Evolutionary conservation across 805 yeast species (phyloP), one percentile per base, ranked within the genome.

Genomic region (Metschnikowia santaceciliae): DNA sequence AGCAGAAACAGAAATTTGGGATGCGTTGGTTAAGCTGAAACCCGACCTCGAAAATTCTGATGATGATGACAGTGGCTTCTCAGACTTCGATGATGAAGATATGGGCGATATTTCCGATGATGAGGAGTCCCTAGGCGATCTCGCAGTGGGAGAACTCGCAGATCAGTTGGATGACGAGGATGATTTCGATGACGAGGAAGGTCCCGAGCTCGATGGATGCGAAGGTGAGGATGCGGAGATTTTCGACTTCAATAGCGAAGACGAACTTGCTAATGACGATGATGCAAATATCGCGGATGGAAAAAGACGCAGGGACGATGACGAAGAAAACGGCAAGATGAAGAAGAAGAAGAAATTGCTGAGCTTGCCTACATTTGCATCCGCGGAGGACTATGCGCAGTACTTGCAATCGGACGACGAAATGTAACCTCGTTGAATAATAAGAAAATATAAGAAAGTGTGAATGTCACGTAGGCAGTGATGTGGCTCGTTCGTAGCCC

Each of bases 351-450:
- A 74, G 42, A 83, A 80, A 66, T 71, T 87, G 61, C 83, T 80
- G 62, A 81, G 78, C 43, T 72, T 91, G 53, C 97, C 97, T 20
- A 76, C 83, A 19, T 91, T 90, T 72, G 97, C 96, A 1, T 84
- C 90, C 42, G 96, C 84, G 8, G 96, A 88, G 39, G 96, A 88
- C 54, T 90, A 90, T 64, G 84, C 92, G 26, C 76, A 88, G 63
- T 84, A 83, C 59, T 70, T 88, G 65, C 76, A 76, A 30, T 83
- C 87, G 14, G 88, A 84, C 47, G 88, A 83, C 41, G 46, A 50
- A 10, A 10, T 38, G 15, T 44, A 41, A 19, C 20, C 8, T 20
- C 23, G 10, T 22, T 26, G 36, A 6, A 35, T 13, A 26, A 42
- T 15, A 41, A 23, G 10, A 44, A 33, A 32, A 26, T 4, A 37